Evolutionary conservation across 1,139 yeast genomes (phyloP).

Genomic region (Magnusiomyces fungicola): DNA sequence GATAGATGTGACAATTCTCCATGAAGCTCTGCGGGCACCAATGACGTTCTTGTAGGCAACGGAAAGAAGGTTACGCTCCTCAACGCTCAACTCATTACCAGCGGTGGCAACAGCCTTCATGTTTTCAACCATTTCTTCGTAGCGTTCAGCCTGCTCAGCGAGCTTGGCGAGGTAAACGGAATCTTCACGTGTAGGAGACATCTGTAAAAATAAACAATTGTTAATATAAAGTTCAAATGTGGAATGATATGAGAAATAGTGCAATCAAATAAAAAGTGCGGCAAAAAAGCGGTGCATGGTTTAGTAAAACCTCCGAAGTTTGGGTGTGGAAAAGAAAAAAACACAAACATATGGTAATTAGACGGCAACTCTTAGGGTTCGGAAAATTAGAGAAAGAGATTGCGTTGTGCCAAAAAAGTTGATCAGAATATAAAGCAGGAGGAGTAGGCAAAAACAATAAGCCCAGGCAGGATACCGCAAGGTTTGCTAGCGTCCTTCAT

Average conservation of each 20-base stretch:
- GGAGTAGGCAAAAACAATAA: too few species aligned
- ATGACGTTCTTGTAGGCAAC: constrained; percentile 98
- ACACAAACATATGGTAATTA: too few species aligned
- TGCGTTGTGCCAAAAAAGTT: too few species aligned
- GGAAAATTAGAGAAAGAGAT: too few species aligned
- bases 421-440: too few species aligned
- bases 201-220: not conserved
- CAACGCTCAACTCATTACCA: constrained; percentile 92
- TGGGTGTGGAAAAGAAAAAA: too few species aligned
- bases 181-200: constrained; percentile 49
- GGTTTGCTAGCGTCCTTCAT: too few species aligned
- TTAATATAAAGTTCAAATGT: not conserved
- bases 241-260: not conserved
- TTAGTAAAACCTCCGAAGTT: too few species aligned
- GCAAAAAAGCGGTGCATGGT: not conserved
- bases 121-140: constrained; percentile 92
- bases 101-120: constrained; percentile 97
- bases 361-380: too few species aligned
- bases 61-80: constrained; percentile 93
- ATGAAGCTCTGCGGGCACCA: constrained; percentile 98
- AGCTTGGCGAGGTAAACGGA: constrained; percentile 97
- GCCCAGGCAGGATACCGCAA: too few species aligned
- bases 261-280: not conserved
- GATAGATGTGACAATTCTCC: constrained; percentile 97
- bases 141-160: constrained; percentile 99